Evolutionary conservation across 495 filamentous ascomycete species (phyloP), one percentile per base, ranked within the genome.

Genomic region (Baudoinia panamericana): DNA sequence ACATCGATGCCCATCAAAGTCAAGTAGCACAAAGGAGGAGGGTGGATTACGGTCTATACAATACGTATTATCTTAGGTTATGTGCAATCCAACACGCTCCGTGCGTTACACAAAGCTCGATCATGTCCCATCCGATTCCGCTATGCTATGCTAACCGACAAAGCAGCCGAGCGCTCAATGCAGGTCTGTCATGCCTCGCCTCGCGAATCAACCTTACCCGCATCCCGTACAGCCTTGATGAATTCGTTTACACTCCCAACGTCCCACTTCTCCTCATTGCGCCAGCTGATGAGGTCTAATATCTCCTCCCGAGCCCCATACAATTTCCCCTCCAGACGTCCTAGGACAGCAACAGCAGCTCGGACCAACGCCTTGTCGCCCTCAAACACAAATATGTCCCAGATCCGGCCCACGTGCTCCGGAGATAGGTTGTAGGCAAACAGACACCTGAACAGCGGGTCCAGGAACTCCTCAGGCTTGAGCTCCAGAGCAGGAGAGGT

Each of bases 331-430:
- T 85, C 79, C 19, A 84, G 56, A 33, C 62, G 60, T 9, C 71
- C 62, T 4, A 93, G 59, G 23, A 84, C 56, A 3, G 78, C 90
- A 4, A 95, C 75, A 0, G 73, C 81, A 0, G 82, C 76, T 2
- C 88, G 71, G 17, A 95, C 74, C 9, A 93, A 65, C 11, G 85
- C 68, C 7, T 73, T 68, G 51, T 96, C 90, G 2, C 86, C 87
- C 56, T 97, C 90, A 43, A 96, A 93, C 2, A 88, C 78, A 64
- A 84, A 90, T 19, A 93, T 81, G 54, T 97, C 90, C 85, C 84
- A 95, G 3, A 96, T 65, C 9, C 90, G 70, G 21, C 76, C 76
- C 10, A 74, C 74, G 37, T 79, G 70, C 47, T 94, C 88, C 2
- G 93, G 60, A n/a, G 68, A 63, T 2, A 80, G 60, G 11, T 66